A percentile compares a stretch with the other conserved stretches of the same genome.
Evolutionary conservation across 2,329 filamentous ascomycete species (phyloP).

Genomic region (Colletotrichum agaves): DNA sequence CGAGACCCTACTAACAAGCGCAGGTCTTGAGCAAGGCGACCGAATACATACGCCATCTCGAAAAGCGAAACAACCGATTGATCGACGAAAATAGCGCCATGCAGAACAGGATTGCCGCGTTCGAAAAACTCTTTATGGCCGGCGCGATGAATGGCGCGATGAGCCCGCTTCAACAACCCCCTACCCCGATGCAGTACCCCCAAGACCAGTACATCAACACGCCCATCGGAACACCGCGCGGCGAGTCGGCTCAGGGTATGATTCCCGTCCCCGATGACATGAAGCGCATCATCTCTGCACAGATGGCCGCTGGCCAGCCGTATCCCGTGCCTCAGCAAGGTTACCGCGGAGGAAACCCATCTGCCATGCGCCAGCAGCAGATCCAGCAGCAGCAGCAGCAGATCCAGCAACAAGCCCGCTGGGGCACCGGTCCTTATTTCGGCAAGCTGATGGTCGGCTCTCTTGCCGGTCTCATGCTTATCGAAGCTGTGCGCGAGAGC

Average conservation of each 20-base stretch:
- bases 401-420: conserved; percentile 61
- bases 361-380: conserved; percentile 64
- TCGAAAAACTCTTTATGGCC: conserved; percentile 82
- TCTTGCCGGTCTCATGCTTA: conserved; percentile 89
- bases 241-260: conserved; percentile 64
- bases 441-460: conserved; percentile 93
- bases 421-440: conserved; percentile 67
- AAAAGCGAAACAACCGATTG: conserved; percentile 87
- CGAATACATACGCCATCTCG: conserved; percentile 93
- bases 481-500: conserved; percentile 80
- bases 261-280: conserved; percentile 75
- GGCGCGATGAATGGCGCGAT: conserved; percentile 75
- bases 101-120: conserved; percentile 80
- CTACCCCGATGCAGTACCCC: conserved; percentile 63
- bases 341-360: conserved; percentile 56
- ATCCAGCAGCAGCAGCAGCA: conserved; percentile 63
- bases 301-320: conserved; percentile 64
- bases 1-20: not conserved
- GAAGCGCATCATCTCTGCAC: conserved; percentile 69
- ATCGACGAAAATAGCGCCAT: conserved; percentile 83
- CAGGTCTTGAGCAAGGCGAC: conserved; percentile 91
- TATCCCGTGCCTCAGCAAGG: conserved; percentile 62
- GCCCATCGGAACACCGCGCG: conserved; percentile 54
- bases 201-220: conserved; percentile 59
- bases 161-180: conserved; percentile 64